Percentiles rank a stretch among this genome's conserved stretches.
These are phyloP conservation scores for Plasmodium fragile DNA, from an alignment of 169 alveolate genomes.

Conservation along the genomic window DNA sequence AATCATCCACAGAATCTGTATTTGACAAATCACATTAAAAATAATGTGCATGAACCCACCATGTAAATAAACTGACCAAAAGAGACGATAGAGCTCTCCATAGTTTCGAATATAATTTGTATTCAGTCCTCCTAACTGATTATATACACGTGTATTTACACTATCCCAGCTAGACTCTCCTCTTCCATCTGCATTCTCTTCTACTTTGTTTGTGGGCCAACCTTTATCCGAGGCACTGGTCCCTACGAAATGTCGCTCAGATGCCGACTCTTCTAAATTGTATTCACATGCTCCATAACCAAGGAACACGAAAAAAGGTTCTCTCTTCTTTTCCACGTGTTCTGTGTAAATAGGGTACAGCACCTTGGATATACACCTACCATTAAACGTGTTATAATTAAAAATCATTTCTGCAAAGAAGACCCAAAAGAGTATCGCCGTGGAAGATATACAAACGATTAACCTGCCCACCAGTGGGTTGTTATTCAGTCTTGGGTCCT, in stretches of 20 bases:
- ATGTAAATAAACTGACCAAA: slow-evolving; percentile 91
- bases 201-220: slow-evolving; percentile 84
- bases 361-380: slow-evolving; percentile 85
- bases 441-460: slow-evolving; percentile 71
- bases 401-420: slow-evolving; percentile 81
- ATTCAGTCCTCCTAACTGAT: slow-evolving; percentile 83
- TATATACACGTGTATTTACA: slow-evolving; percentile 79
- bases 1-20: slow-evolving; percentile 89
- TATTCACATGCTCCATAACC: slow-evolving; percentile 90
- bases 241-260: slow-evolving; percentile 81
- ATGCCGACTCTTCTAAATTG: slow-evolving; percentile 79
- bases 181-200: slow-evolving; percentile 72
- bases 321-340: slow-evolving; percentile 9
- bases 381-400: slow-evolving; percentile 86
- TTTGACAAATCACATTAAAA: slow-evolving; percentile 88
- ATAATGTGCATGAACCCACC: slow-evolving; percentile 89
- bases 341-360: slow-evolving; percentile 82
- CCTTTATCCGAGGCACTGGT: slow-evolving; percentile 82
- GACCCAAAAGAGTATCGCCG: slow-evolving; percentile 73
- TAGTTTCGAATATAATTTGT: slow-evolving; percentile 86
- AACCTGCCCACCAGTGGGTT: slow-evolving; percentile 82
- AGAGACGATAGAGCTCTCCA: slow-evolving; percentile 87
- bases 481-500: slow-evolving; percentile 79
- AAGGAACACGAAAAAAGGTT: slow-evolving; percentile 80
- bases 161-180: slow-evolving; percentile 79